A percentile compares a stretch with the other conserved stretches of the same genome.
Conservation (phyloP, 192 early-diverging fungal species). For the Linnemannia elongata region DNA sequence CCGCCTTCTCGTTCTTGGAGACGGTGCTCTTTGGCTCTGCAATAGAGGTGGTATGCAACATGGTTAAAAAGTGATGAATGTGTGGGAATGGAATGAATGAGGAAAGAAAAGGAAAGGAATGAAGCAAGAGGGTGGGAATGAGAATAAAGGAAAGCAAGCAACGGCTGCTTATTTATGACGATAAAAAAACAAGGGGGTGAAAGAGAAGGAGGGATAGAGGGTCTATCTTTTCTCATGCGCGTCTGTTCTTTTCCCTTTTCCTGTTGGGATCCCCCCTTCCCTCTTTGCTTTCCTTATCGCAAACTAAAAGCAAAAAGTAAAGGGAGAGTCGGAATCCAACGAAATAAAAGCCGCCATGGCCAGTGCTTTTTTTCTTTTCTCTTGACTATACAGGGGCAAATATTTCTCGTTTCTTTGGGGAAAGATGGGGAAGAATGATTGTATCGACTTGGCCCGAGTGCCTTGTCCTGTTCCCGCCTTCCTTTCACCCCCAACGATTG, state of each 20-base stretch:
- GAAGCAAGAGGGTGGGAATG: not conserved
- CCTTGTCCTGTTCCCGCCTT: not conserved
- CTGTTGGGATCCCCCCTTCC: not conserved
- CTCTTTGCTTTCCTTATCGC: not conserved
- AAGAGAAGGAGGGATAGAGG: not conserved
- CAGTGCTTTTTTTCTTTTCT: not conserved
- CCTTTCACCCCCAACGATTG: not conserved
- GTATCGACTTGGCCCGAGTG: not conserved
- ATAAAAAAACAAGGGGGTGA: not conserved
- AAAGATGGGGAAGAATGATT: not conserved
- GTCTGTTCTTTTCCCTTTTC: not conserved
- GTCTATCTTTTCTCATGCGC: not conserved
- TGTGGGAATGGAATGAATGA: not conserved
- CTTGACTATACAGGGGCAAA: not conserved
- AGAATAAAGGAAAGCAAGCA: not conserved
- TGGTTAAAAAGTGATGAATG: not conserved
- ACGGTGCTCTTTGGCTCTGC: not conserved
- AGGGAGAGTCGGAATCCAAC: not conserved
- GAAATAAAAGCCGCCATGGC: constrained; percentile 3
- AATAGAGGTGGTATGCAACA: not conserved
- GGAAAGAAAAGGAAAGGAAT: not conserved
- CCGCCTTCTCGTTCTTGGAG: not conserved
- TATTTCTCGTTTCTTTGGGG: not conserved
- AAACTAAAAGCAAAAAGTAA: not conserved
- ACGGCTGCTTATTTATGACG: not conserved